Evolutionary conservation across 2,329 filamentous ascomycete genomes (phyloP).

Genomic region (Cryphonectria radicalis): DNA sequence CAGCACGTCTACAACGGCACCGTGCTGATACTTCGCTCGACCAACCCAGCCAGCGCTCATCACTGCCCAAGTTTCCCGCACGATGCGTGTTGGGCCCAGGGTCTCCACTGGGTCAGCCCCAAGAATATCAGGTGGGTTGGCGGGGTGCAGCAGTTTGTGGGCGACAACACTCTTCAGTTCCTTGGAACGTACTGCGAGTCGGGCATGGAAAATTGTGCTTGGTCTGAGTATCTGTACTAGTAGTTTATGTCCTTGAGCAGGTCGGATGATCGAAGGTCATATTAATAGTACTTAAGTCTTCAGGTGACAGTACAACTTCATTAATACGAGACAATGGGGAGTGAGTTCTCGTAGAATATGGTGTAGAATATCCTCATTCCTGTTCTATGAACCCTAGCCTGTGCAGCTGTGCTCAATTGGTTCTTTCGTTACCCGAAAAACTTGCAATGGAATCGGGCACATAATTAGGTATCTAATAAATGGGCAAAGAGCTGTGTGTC

Average conservation of each 20-base stretch:
- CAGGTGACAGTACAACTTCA: too few relatives aligned
- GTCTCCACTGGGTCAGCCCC: slow-evolving; percentile 15
- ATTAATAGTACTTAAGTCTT: not conserved
- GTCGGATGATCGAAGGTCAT: not conserved
- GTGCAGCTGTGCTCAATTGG: not conserved
- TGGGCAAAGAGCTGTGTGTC: not conserved
- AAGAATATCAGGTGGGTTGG: not conserved
- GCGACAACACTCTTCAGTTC: not conserved
- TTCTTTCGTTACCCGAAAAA: not conserved
- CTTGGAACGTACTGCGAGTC: slow-evolving; percentile 21
- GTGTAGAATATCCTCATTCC: too few relatives aligned
- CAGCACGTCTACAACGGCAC: slow-evolving; percentile 1
- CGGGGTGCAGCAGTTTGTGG: slow-evolving; percentile 7
- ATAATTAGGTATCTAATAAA: not conserved
- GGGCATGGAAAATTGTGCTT: slow-evolving; percentile 18
- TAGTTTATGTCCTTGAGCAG: not conserved
- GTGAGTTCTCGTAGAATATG: too few relatives aligned
- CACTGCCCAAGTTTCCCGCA: slow-evolving; percentile 15
- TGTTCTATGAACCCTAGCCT: not conserved
- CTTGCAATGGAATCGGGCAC: not conserved
- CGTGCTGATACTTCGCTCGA: slow-evolving; percentile 22
- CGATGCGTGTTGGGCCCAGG: slow-evolving; percentile 26
- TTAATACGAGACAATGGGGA: not conserved
- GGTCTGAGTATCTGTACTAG: slow-evolving; percentile 25
- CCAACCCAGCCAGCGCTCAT: slow-evolving; percentile 12